A percentile compares a stretch with the other conserved stretches of the same genome.
Conservation (phyloP, 2,329 filamentous ascomycete species). For the Diplocarpon mali region DNA sequence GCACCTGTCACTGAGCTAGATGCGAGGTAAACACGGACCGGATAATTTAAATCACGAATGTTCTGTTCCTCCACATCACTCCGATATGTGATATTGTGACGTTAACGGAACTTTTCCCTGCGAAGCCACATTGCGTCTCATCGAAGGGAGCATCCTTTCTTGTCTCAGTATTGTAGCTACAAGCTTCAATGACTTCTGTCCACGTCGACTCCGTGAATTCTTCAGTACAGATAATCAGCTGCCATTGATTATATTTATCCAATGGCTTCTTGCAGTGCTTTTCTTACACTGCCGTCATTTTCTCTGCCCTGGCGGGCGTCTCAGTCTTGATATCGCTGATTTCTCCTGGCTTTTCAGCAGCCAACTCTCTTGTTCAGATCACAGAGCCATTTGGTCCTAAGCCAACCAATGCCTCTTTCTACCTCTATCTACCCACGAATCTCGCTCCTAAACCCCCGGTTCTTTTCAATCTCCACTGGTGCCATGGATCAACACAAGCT, state of each 20-base stretch:
- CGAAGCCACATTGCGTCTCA: too few species aligned
- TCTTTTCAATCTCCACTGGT: slow-evolving; percentile 18
- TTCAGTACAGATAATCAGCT: too few species aligned
- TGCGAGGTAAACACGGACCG: too few species aligned
- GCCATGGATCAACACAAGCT: slow-evolving; percentile 30
- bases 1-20: too few species aligned
- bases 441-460: slow-evolving; percentile 12
- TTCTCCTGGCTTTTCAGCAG: slow-evolving; percentile 4
- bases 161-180: too few species aligned
- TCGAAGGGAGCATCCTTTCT: too few species aligned
- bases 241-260: background rate
- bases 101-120: too few species aligned
- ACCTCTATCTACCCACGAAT: slow-evolving; percentile 16
- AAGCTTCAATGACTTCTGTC: too few species aligned
- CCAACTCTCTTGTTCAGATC: slow-evolving; percentile 25
- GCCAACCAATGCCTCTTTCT: slow-evolving; percentile 29
- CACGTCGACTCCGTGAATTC: too few species aligned
- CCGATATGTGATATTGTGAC: too few species aligned
- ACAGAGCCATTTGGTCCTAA: slow-evolving; percentile 31
- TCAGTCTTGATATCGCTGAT: slow-evolving; percentile 4
- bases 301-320: background rate
- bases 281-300: background rate
- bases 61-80: too few species aligned
- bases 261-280: background rate
- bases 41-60: too few species aligned